Evolutionary conservation across 345 rosid species (phyloP), one percentile per base, ranked within the genome.

Genomic region (Melastoma malabathricum): DNA sequence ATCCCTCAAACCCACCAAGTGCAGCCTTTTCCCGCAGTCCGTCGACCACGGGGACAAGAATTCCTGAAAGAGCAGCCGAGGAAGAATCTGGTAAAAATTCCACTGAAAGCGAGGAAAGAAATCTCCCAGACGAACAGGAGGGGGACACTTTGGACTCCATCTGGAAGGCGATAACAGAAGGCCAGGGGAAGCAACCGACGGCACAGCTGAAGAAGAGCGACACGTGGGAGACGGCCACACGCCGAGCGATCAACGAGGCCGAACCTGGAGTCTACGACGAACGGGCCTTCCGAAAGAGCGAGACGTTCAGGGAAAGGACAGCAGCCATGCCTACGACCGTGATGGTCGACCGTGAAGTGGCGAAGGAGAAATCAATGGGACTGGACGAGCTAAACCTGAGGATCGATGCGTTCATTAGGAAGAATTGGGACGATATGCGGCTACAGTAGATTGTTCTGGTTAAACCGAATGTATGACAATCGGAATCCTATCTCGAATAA

Each of bases 121-220:
- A 68, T n/a, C 13, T 20, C 38, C 9, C 6, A 14, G n/a, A 22
- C 19, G 52, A 60, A 4, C 58, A 61, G 31, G 52, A 27, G n/a
- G 57, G 41, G 10, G 58, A 50, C 22, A 48, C 72, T 13, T 22
- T 76, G 45, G 86, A 79, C 46, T 68, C 64, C 4, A 52, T 75
- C 3, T 79, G 85, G 82, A 73, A 47, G 46, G 18, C 55, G 57
- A 75, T 79, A 9, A 75, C 60, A 63, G 79, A 73, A 45, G 70
- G 63, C 18, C 44, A 66, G 48, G 66, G 55, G 46, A 62, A 44
- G 50, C 15, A 20, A 13, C 6, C 14, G n/a, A 29, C 38, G 1
- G 23, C 49, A 16, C 55, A 47, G 44, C 57, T 71, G 48, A 73
- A 64, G 67, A 72, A 67, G 72, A 59, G 74, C 31, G 80, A 63